Conservation (phyloP, 345 rosid genomes). For the Firmiana major region DNA sequence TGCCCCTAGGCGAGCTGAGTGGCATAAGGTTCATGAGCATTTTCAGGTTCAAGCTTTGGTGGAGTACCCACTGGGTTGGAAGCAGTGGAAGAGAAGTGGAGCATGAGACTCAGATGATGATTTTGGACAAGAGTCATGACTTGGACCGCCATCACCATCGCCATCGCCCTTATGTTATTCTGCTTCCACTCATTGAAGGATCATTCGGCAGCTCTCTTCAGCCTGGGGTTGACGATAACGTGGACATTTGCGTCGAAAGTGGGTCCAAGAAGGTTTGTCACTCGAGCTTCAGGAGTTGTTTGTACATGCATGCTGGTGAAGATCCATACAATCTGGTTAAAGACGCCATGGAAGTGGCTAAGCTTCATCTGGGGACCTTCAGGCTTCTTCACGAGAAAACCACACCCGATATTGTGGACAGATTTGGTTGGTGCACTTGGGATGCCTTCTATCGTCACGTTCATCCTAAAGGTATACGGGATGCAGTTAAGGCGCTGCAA, state of each 20-base stretch:
- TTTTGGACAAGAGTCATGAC: constrained; percentile 47
- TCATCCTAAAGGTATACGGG: constrained; percentile 63
- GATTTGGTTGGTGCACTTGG: constrained; percentile 97
- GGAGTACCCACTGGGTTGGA: constrained; percentile 93
- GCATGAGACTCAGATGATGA: constrained; percentile 65
- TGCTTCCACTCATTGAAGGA: constrained; percentile 67
- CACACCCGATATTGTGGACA: constrained; percentile 73
- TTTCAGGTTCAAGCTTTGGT: constrained; percentile 96
- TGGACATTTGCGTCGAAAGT: constrained; percentile 71
- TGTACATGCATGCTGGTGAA: constrained; percentile 61
- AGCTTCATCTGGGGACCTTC: constrained; percentile 62
- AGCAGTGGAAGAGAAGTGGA: constrained; percentile 65
- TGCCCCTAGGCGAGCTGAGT: constrained; percentile 55
- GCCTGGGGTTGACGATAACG: constrained; percentile 52
- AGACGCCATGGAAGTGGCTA: constrained; percentile 60
- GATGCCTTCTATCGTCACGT: constrained; percentile 84
- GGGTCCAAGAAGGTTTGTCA: constrained; percentile 61
- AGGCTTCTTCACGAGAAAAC: constrained; percentile 65
- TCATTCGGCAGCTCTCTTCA: constrained; percentile 59
- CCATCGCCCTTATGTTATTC: constrained; percentile 55
- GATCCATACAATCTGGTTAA: constrained; percentile 63
- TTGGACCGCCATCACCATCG: constrained; percentile 30
- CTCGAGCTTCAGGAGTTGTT: constrained; percentile 35
- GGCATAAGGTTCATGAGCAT: constrained; percentile 72
- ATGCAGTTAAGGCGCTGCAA: constrained; percentile 62